A percentile compares a stretch with the other conserved stretches of the same genome.
Conservation (phyloP, 2,329 filamentous ascomycete genomes). For the Claviceps monticola region DNA sequence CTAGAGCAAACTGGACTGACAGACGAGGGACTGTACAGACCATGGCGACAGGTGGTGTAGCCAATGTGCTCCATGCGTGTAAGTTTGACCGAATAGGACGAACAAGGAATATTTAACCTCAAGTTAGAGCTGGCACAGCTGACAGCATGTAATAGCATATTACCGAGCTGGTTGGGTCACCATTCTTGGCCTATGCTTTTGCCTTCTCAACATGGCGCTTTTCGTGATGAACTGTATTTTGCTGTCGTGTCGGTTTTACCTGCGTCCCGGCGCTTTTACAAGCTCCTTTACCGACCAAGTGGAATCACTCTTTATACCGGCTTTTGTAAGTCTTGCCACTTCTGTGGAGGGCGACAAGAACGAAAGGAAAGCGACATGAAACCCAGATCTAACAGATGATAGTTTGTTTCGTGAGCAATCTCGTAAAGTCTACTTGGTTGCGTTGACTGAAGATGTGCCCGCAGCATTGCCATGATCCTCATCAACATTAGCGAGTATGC, state of each 20-base stretch:
- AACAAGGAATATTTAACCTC: neutral
- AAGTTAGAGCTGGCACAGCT: neutral
- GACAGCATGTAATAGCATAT: constrained; percentile 2
- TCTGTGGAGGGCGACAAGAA: neutral
- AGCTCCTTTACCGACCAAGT: constrained; percentile 62
- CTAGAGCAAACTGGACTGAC: neutral
- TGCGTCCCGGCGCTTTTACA: constrained; percentile 55
- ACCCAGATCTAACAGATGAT: neutral
- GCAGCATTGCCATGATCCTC: constrained; percentile 51
- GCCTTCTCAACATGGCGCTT: constrained; percentile 48
- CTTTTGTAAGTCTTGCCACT: constrained; percentile 29
- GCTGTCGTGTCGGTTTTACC: constrained; percentile 53
- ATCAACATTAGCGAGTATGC: constrained; percentile 73
- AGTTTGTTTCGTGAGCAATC: constrained; percentile 31
- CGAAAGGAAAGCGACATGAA: neutral
- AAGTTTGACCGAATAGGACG: neutral
- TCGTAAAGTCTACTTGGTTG: neutral
- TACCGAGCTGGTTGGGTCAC: constrained; percentile 36
- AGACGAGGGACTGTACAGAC: constrained; percentile 8
- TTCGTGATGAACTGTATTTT: constrained; percentile 50
- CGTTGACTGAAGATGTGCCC: neutral
- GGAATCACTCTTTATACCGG: constrained; percentile 65
- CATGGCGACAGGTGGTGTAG: constrained; percentile 42
- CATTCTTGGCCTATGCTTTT: constrained; percentile 45
- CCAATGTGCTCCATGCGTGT: constrained; percentile 34